These are phyloP conservation scores for Prunus mongolica DNA, from an alignment of 306 rosid genomes.

Conservation along the genomic window DNA sequence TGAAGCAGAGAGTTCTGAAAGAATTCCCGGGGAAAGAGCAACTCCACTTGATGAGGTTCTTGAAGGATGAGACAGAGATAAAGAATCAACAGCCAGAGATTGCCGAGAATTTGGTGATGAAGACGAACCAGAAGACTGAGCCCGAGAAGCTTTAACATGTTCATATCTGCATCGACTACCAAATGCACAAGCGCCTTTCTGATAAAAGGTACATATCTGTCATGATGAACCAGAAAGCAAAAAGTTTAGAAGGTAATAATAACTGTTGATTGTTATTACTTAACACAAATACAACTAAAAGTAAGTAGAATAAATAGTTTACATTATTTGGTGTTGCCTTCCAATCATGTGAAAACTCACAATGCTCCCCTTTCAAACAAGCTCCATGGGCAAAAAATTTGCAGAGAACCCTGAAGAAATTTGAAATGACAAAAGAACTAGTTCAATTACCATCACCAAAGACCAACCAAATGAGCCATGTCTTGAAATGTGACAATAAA, in stretches of 20 bases:
- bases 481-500: background rate
- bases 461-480: slow-evolving; percentile 8
- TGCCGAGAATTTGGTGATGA: slow-evolving; percentile 46
- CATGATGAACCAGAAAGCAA: slow-evolving; percentile 13
- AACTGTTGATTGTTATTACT: background rate
- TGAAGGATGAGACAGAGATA: slow-evolving; percentile 24
- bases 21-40: slow-evolving; percentile 24
- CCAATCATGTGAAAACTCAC: slow-evolving; percentile 97
- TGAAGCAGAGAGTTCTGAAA: slow-evolving; percentile 44
- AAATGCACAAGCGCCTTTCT: slow-evolving; percentile 82
- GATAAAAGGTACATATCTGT: slow-evolving; percentile 90
- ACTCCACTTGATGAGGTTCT: slow-evolving; percentile 34
- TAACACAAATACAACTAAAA: background rate
- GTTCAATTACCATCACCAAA: slow-evolving; percentile 10
- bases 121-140: slow-evolving; percentile 50
- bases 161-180: slow-evolving; percentile 98
- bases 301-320: slow-evolving; percentile 11
- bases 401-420: slow-evolving; percentile 70
- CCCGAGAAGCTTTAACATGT: slow-evolving; percentile 67
- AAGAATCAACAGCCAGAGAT: slow-evolving; percentile 39
- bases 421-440: slow-evolving; percentile 14
- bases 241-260: slow-evolving; percentile 15
- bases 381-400: slow-evolving; percentile 97
- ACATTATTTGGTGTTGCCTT: slow-evolving; percentile 82
- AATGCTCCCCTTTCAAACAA: slow-evolving; percentile 94